phyloP scores from a whole-genome alignment of 2,329 filamentous ascomycete species.

The Sclerotiophoma versabilis region DNA sequence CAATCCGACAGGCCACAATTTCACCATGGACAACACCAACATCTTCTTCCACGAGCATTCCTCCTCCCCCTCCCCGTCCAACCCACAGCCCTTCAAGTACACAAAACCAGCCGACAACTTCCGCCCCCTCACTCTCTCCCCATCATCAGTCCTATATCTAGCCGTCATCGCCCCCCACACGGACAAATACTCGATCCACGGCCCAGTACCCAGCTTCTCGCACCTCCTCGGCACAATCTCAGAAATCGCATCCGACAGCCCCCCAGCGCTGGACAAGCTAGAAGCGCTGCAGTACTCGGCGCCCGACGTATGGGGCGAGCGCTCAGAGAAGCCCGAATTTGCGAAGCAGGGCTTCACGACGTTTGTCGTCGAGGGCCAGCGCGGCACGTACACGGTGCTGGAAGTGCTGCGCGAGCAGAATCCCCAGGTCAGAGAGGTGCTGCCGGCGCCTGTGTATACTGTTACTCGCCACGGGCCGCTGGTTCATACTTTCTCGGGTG shows the following conservation, averaged over 20 bases:
- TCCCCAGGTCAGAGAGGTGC: slow-evolving; percentile 2
- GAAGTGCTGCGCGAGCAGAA: slow-evolving; percentile 21
- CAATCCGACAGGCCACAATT: background rate
- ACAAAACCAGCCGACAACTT: slow-evolving; percentile 25
- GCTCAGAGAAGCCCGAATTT: slow-evolving; percentile 2
- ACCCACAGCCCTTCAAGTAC: background rate
- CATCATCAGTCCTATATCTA: slow-evolving; percentile 35
- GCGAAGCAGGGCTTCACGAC: slow-evolving; percentile 16
- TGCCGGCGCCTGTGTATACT: slow-evolving; percentile 29
- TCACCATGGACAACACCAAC: slow-evolving; percentile 16
- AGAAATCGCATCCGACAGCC: slow-evolving; percentile 21
- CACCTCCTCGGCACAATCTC: slow-evolving; percentile 28
- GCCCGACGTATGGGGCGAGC: slow-evolving; percentile 14
- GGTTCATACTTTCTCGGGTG: background rate
- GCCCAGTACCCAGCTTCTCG: slow-evolving; percentile 25
- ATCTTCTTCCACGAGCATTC: slow-evolving; percentile 16
- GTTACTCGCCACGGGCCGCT: slow-evolving; percentile 27
- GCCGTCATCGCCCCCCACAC: slow-evolving; percentile 30
- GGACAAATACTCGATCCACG: slow-evolving; percentile 27
- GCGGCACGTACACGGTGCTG: slow-evolving; percentile 23
- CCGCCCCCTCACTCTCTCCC: slow-evolving; percentile 1
- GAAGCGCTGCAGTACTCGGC: slow-evolving; percentile 4
- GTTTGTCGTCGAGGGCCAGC: slow-evolving; percentile 26
- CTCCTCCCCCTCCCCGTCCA: background rate
- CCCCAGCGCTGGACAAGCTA: slow-evolving; percentile 31